These are phyloP conservation scores for Penicillium frequentans DNA, from an alignment of 2,329 filamentous ascomycete genomes.

Conservation along the genomic window DNA sequence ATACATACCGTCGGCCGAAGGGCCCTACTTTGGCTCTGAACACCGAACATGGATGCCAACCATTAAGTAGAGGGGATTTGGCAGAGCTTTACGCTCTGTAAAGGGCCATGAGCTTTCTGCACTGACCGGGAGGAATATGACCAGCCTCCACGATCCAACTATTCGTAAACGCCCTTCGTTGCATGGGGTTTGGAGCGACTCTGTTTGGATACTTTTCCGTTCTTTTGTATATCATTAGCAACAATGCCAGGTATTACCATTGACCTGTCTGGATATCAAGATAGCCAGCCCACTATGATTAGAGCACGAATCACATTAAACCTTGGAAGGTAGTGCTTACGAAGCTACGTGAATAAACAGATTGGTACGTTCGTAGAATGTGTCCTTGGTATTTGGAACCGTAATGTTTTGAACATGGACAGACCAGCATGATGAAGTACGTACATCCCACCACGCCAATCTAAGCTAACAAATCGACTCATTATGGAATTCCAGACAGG, in stretches of 20 bases:
- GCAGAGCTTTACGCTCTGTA: conserved; percentile 24
- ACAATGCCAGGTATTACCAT: background rate
- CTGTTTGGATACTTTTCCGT: background rate
- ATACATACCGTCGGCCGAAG: conserved; percentile 68
- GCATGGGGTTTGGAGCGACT: background rate
- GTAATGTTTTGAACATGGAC: background rate
- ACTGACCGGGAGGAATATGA: too few species aligned
- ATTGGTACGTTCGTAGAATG: background rate
- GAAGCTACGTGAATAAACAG: background rate
- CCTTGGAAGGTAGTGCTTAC: background rate
- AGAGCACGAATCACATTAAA: background rate
- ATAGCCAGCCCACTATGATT: background rate
- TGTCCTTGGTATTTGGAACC: background rate
- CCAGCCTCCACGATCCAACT: background rate
- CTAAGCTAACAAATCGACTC: background rate
- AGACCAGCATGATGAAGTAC: background rate
- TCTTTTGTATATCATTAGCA: background rate
- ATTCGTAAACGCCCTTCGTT: background rate
- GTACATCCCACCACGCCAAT: background rate
- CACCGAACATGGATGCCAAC: conserved; percentile 32
- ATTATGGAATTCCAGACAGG: background rate
- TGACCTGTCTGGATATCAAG: background rate
- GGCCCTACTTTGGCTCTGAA: conserved; percentile 35
- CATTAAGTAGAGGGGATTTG: conserved; percentile 23
- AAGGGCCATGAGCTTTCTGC: background rate